Evolutionary conservation across 176 grass and related monocot genomes (phyloP).

Genomic region (barley (Hordeum vulgare)): DNA sequence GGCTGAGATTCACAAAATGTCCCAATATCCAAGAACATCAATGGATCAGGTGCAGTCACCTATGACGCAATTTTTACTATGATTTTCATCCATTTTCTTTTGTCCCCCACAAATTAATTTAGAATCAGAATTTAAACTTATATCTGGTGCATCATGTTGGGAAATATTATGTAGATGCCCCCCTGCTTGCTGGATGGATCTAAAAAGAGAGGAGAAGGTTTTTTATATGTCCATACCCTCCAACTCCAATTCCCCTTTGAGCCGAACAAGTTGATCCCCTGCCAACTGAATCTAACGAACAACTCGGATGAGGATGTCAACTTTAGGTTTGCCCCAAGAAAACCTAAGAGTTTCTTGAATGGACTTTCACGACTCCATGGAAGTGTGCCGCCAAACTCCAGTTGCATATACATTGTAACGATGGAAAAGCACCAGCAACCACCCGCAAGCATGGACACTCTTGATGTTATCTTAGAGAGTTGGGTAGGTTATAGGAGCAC

Average conservation of each 20-base stretch:
- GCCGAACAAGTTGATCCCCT: not conserved
- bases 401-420: not conserved
- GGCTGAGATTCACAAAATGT: not conserved
- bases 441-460: not conserved
- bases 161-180: not conserved
- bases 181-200: not conserved
- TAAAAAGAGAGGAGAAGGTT: not conserved
- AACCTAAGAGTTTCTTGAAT: not conserved
- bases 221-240: not conserved
- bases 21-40: not conserved
- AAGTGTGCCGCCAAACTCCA: not conserved
- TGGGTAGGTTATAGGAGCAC: not conserved
- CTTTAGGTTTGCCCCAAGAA: not conserved
- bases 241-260: not conserved
- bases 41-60: not conserved
- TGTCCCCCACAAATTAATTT: not conserved
- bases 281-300: not conserved
- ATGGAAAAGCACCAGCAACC: not conserved
- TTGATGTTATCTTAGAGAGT: not conserved
- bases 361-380: not conserved
- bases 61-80: no score
- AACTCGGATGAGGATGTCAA: not conserved
- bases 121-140: not conserved
- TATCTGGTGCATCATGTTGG: not conserved
- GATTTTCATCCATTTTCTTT: not conserved